phyloP scores from a whole-genome alignment of 257 asterid species.

The Ajuga chamaepitys region DNA sequence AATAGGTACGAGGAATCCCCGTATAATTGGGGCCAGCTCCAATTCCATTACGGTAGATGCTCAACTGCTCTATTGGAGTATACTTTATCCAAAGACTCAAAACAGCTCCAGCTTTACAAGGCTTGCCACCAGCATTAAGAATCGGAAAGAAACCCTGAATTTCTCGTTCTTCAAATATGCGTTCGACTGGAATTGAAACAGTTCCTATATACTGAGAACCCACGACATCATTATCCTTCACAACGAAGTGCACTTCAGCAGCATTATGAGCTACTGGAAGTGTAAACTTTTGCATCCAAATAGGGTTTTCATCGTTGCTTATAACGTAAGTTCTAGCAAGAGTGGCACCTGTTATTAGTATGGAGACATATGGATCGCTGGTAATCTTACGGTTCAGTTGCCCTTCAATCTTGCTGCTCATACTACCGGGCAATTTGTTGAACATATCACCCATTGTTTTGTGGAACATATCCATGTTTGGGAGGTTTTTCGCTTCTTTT shows the following conservation, averaged over 20 bases:
- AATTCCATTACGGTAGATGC: slow-evolving; percentile 66
- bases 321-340: slow-evolving; percentile 85
- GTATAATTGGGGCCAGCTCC: slow-evolving; percentile 86
- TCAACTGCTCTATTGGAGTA: slow-evolving; percentile 65
- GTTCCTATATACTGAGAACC: slow-evolving; percentile 94
- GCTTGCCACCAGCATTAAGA: slow-evolving; percentile 65
- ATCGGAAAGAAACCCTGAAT: slow-evolving; percentile 71
- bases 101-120: slow-evolving; percentile 80
- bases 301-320: slow-evolving; percentile 75
- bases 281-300: slow-evolving; percentile 82
- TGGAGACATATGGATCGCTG: slow-evolving; percentile 91
- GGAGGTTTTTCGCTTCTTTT: slow-evolving; percentile 84
- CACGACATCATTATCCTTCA: slow-evolving; percentile 84
- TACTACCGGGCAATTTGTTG: slow-evolving; percentile 59
- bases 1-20: slow-evolving; percentile 90
- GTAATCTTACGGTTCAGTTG: slow-evolving; percentile 66
- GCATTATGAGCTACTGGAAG: slow-evolving; percentile 89
- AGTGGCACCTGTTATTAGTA: slow-evolving; percentile 56
- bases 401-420: slow-evolving; percentile 81
- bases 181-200: slow-evolving; percentile 78
- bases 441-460: slow-evolving; percentile 85
- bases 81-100: slow-evolving; percentile 69
- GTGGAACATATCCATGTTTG: slow-evolving; percentile 99
- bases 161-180: slow-evolving; percentile 59
- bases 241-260: slow-evolving; percentile 73